phyloP scores from a whole-genome alignment of 2,329 filamentous ascomycete species.

The Monilinia fructigena region DNA sequence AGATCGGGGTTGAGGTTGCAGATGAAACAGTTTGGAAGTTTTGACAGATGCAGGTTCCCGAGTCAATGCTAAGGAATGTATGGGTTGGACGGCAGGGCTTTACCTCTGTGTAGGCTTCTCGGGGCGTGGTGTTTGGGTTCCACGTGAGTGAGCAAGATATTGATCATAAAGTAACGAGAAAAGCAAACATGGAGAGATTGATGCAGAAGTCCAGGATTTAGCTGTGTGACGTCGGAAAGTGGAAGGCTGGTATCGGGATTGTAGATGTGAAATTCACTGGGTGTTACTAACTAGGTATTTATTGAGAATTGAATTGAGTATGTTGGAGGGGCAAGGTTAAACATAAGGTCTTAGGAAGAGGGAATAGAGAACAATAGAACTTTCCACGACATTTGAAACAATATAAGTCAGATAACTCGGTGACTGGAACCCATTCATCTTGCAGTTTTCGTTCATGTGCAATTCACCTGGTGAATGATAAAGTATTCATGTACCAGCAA shows the following conservation, averaged over 20 bases:
- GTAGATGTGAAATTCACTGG: slow-evolving; percentile 4
- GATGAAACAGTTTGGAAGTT: slow-evolving; percentile 18
- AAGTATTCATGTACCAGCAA: slow-evolving; percentile 21
- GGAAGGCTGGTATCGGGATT: slow-evolving; percentile 6
- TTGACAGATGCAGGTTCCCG: slow-evolving; percentile 25
- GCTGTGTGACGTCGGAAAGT: neutral
- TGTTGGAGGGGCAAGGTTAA: neutral
- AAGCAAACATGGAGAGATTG: slow-evolving; percentile 11
- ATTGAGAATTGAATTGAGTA: neutral
- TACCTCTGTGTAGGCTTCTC: slow-evolving; percentile 2
- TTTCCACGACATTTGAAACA: slow-evolving; percentile 21
- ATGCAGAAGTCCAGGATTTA: slow-evolving; percentile 6
- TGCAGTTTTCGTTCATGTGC: slow-evolving; percentile 24
- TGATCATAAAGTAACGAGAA: slow-evolving; percentile 12
- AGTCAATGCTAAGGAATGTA: slow-evolving; percentile 17
- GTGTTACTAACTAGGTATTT: neutral
- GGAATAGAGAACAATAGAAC: slow-evolving; percentile 10
- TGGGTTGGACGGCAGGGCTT: slow-evolving; percentile 7
- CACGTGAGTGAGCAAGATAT: slow-evolving; percentile 16
- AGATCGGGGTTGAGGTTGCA: slow-evolving; percentile 19
- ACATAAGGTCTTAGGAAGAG: slow-evolving; percentile 2
- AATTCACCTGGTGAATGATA: slow-evolving; percentile 20
- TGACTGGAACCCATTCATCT: slow-evolving; percentile 5
- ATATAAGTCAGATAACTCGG: slow-evolving; percentile 5
- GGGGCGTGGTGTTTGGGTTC: slow-evolving; percentile 5